phyloP scores from a whole-genome alignment of 257 asterid genomes.

The Solanum medicagineum region DNA sequence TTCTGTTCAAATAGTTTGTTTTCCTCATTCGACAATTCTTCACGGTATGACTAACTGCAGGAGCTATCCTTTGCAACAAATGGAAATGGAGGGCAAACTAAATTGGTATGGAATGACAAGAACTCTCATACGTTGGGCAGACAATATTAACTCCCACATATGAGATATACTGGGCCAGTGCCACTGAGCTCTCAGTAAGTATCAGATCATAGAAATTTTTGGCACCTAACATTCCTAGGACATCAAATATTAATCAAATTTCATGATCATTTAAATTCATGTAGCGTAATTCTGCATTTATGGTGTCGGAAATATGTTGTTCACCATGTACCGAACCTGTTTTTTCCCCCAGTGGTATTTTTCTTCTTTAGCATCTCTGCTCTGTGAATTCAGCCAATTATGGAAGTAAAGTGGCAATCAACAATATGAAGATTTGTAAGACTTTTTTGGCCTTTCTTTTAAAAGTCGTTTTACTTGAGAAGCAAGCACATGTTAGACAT shows the following conservation, averaged over 20 bases:
- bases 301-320: background rate
- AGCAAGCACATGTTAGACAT: background rate
- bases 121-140: slow-evolving; percentile 28
- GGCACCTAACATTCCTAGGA: background rate
- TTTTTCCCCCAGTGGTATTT: background rate
- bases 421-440: background rate
- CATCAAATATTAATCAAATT: background rate
- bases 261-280: background rate
- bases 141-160: slow-evolving; percentile 22
- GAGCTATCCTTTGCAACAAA: slow-evolving; percentile 54
- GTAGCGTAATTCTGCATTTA: background rate
- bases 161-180: background rate
- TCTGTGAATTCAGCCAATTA: background rate
- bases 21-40: background rate
- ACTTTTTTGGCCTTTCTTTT: background rate
- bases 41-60: slow-evolving; percentile 37
- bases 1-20: background rate
- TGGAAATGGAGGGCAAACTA: slow-evolving; percentile 84
- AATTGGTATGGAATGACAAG: slow-evolving; percentile 66
- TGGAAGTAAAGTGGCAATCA: background rate
- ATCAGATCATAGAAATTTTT: background rate
- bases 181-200: background rate
- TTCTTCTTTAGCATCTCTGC: background rate
- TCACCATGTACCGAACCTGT: background rate
- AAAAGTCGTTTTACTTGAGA: background rate